Conservation (phyloP, 2,329 filamentous ascomycete species). For the Cordyceps militaris region DNA sequence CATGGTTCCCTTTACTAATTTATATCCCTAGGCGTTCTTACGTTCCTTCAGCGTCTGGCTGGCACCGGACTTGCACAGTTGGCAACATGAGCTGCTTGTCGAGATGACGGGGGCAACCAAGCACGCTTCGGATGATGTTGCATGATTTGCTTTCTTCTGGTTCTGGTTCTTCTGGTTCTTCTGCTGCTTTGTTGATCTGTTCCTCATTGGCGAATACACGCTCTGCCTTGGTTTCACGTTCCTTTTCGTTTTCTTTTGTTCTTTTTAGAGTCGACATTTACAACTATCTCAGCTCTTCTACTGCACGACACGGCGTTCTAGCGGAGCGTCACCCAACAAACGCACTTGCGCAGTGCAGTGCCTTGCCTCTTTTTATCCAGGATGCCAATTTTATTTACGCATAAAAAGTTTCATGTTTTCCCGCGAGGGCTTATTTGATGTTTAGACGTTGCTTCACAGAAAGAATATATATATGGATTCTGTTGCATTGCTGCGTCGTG, state of each 20-base stretch:
- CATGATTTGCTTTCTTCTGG: not conserved
- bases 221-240: conserved; percentile 6
- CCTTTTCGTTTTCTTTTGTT: conserved; percentile 5
- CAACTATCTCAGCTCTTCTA: conserved; percentile 1
- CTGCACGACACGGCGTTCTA: not conserved
- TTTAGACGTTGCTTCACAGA: not conserved
- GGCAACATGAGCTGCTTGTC: not conserved
- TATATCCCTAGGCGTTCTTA: conserved; percentile 18
- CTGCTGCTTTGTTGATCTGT: not conserved
- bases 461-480: not conserved
- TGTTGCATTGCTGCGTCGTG: not conserved
- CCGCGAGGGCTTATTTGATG: not conserved
- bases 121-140: not conserved
- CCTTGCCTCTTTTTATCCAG: not conserved
- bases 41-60: conserved; percentile 25
- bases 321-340: not conserved
- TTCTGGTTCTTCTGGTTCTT: not conserved
- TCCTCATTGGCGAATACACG: not conserved
- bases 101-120: not conserved
- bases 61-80: not conserved
- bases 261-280: not conserved
- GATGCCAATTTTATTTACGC: not conserved
- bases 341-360: not conserved
- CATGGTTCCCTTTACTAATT: not conserved
- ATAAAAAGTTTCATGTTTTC: not conserved